phyloP scores from a whole-genome alignment of 2,329 filamentous ascomycete species.

The Sporothrix pallida region DNA sequence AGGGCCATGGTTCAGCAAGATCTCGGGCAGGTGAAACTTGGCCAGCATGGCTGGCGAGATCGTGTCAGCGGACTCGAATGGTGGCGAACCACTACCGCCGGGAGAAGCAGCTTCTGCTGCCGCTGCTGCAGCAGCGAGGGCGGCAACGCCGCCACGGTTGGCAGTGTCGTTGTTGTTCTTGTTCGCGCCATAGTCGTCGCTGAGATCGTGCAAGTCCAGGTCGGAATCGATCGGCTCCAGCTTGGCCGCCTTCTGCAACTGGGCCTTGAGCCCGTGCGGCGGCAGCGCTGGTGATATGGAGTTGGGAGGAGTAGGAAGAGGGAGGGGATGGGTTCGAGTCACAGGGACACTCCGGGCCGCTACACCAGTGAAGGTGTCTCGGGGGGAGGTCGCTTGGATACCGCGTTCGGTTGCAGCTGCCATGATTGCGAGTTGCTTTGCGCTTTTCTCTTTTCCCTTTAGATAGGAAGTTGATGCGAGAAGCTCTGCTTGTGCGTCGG shows the following conservation, averaged over 20 bases:
- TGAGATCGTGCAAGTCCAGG: conserved; percentile 78
- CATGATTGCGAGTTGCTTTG: conserved; percentile 65
- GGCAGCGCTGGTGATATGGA: conserved; percentile 89
- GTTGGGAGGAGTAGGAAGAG: conserved; percentile 90
- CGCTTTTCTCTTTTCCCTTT: conserved; percentile 30
- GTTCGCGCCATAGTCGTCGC: conserved; percentile 50
- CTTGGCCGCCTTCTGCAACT: conserved; percentile 61
- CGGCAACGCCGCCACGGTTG: conserved; percentile 30
- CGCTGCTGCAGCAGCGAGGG: conserved; percentile 25
- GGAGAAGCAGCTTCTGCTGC: conserved; percentile 12
- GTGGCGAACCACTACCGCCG: conserved; percentile 51
- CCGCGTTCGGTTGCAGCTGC: conserved; percentile 68
- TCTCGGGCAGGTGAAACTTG: conserved; percentile 87
- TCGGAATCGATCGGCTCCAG: conserved; percentile 80
- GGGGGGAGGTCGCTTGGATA: conserved; percentile 66
- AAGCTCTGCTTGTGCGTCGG: conserved; percentile 24
- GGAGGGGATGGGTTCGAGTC: conserved; percentile 69
- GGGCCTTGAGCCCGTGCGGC: conserved; percentile 77
- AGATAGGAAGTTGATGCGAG: not conserved
- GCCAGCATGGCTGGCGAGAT: conserved; percentile 88
- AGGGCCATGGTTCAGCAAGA: conserved; percentile 86
- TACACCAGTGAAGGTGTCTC: conserved; percentile 77
- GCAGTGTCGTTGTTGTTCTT: not conserved
- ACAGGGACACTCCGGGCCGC: conserved; percentile 68
- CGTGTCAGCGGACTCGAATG: conserved; percentile 73